Percentiles rank a stretch among this genome's conserved stretches.
Conservation (phyloP, 805 yeast species). For the Candida fluviatilis region DNA sequence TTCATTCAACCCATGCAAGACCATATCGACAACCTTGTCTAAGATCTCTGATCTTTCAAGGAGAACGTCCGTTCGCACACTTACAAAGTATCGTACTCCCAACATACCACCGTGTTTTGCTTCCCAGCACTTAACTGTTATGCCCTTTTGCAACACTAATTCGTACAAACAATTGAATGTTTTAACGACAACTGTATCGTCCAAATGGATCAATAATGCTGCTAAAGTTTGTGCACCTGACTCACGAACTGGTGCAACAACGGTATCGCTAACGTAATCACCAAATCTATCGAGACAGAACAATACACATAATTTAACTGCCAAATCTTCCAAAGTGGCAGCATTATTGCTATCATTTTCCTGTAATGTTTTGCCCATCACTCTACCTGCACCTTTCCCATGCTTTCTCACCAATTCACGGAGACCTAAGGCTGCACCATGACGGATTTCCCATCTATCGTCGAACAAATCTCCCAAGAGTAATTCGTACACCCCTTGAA, state of each 20-base stretch:
- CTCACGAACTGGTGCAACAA: constrained; percentile 97
- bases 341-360: constrained; percentile 67
- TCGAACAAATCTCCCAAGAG: constrained; percentile 74
- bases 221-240: constrained; percentile 94
- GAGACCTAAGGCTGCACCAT: constrained; percentile 91
- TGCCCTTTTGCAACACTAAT: constrained; percentile 63
- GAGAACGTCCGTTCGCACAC: constrained; percentile 79
- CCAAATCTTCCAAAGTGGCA: constrained; percentile 78
- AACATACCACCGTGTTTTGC: constrained; percentile 98
- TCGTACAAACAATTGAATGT: constrained; percentile 64
- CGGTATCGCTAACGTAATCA: constrained; percentile 95
- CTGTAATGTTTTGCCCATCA: constrained; percentile 52
- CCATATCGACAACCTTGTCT: constrained; percentile 75
- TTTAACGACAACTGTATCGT: constrained; percentile 51
- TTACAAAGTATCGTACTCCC: constrained; percentile 87
- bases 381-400: constrained; percentile 82
- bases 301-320: constrained; percentile 77
- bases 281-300: constrained; percentile 95
- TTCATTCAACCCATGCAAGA: constrained; percentile 72
- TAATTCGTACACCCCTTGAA: constrained; percentile 87
- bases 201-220: constrained; percentile 75
- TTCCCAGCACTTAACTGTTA: constrained; percentile 71
- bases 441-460: constrained; percentile 91
- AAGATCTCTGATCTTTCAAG: constrained; percentile 54
- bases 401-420: constrained; percentile 82